These are phyloP conservation scores for Bathelium albidoporum DNA, from an alignment of 495 filamentous ascomycete genomes.

Conservation along the genomic window DNA sequence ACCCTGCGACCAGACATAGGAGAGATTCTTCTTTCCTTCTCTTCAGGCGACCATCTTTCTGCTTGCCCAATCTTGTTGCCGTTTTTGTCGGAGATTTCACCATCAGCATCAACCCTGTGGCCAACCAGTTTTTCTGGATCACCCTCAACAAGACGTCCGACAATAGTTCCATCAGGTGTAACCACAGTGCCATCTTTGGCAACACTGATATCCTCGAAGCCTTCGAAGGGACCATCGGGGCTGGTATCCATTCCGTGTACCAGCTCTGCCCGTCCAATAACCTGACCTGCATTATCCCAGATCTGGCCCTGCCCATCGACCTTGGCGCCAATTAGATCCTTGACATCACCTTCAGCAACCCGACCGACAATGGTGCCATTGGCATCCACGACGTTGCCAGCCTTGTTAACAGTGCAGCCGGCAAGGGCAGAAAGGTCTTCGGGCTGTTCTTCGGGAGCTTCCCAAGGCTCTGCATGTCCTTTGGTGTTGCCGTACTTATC, in stretches of 20 bases:
- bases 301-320: conserved; percentile 73
- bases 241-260: conserved; percentile 53
- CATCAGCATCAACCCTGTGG: conserved; percentile 70
- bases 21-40: conserved; percentile 54
- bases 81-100: conserved; percentile 70
- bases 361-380: conserved; percentile 66
- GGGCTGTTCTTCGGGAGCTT: conserved; percentile 45
- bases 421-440: conserved; percentile 61
- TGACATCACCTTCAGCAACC: conserved; percentile 60
- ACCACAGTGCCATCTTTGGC: conserved; percentile 64
- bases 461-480: conserved; percentile 63
- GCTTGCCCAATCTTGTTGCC: conserved; percentile 74
- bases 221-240: conserved; percentile 68
- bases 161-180: conserved; percentile 50
- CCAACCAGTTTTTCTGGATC: conserved; percentile 63
- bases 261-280: conserved; percentile 71
- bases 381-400: conserved; percentile 69
- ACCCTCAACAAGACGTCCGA: conserved; percentile 64
- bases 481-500: conserved; percentile 73
- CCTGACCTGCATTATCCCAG: conserved; percentile 68
- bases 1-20: conserved; percentile 69
- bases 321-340: conserved; percentile 65
- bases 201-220: conserved; percentile 61
- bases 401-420: conserved; percentile 79
- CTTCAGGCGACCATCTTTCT: conserved; percentile 71